Evolutionary conservation across 2,329 filamentous ascomycete species (phyloP).

Genomic region (Neurospora sp.): DNA sequence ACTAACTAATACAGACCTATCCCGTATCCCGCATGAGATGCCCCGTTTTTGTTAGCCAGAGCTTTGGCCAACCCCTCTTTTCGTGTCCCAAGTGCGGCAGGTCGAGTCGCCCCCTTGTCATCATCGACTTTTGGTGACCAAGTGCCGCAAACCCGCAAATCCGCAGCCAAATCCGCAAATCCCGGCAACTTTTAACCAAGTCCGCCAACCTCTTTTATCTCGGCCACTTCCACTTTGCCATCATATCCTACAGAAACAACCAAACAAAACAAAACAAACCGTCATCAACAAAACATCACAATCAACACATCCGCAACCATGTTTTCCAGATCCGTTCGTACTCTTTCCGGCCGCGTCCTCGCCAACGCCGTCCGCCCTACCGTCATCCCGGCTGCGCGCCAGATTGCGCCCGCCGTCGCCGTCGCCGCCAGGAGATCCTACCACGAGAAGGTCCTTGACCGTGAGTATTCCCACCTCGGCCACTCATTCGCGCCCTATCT

Average conservation of each 20-base stretch:
- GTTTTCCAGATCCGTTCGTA: conserved; percentile 37
- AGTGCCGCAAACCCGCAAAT: conserved; percentile 17
- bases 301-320: conserved; percentile 24
- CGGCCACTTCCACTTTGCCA: background rate
- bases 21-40: rapidly evolving
- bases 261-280: conserved; percentile 1
- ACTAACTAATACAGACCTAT: conserved; percentile 1
- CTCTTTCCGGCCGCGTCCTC: conserved; percentile 33
- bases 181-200: conserved; percentile 9
- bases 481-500: conserved; percentile 17
- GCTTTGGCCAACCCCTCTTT: conserved; percentile 8
- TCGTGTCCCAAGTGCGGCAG: conserved; percentile 3
- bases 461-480: conserved; percentile 24
- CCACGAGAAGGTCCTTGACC: conserved; percentile 61
- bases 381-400: conserved; percentile 27
- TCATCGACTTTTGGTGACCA: conserved; percentile 10
- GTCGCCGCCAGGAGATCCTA: conserved; percentile 35
- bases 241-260: background rate
- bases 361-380: conserved; percentile 30
- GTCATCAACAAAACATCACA: background rate
- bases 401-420: conserved; percentile 31
- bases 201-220: background rate
- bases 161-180: background rate
- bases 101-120: conserved; percentile 19
- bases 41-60: conserved; percentile 12